Percentiles rank a stretch among this genome's conserved stretches.
Evolutionary conservation across 345 rosid genomes (phyloP).

Genomic region (Eucalyptus sp.): DNA sequence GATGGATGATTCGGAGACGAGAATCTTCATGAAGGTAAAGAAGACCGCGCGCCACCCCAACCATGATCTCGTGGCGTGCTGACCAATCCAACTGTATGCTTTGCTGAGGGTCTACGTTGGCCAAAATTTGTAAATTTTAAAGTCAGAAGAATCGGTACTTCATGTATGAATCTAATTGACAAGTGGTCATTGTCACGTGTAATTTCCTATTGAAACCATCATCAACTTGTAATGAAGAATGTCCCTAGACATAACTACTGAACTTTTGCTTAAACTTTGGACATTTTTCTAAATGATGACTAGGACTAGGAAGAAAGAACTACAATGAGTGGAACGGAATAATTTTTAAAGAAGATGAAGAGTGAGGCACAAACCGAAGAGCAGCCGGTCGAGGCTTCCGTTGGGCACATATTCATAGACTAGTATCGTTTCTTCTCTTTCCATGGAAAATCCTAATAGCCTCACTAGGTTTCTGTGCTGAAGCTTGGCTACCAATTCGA

Average conservation of each 20-base stretch:
- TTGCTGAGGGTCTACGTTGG: background rate
- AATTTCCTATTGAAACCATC: background rate
- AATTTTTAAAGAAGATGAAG: background rate
- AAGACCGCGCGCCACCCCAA: background rate
- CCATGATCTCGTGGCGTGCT: background rate
- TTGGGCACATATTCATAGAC: conserved; percentile 13
- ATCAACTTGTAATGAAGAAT: background rate
- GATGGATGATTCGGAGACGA: background rate
- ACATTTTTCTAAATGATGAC: background rate
- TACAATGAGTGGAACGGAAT: background rate
- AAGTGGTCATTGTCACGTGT: background rate
- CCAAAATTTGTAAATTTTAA: background rate
- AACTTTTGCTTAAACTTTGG: background rate
- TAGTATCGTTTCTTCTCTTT: conserved; percentile 2
- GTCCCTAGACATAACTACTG: background rate
- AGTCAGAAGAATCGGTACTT: background rate
- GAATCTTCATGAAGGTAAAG: background rate
- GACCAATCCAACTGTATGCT: background rate
- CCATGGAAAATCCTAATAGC: conserved; percentile 3
- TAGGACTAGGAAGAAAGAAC: background rate
- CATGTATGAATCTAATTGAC: background rate
- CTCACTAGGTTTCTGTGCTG: conserved; percentile 15
- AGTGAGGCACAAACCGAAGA: conserved; percentile 2
- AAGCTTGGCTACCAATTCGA: conserved; percentile 3
- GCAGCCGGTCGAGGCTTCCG: conserved; percentile 4